phyloP scores from a whole-genome alignment of 768 basidiomycete genomes.

The Auriculariales sp. region DNA sequence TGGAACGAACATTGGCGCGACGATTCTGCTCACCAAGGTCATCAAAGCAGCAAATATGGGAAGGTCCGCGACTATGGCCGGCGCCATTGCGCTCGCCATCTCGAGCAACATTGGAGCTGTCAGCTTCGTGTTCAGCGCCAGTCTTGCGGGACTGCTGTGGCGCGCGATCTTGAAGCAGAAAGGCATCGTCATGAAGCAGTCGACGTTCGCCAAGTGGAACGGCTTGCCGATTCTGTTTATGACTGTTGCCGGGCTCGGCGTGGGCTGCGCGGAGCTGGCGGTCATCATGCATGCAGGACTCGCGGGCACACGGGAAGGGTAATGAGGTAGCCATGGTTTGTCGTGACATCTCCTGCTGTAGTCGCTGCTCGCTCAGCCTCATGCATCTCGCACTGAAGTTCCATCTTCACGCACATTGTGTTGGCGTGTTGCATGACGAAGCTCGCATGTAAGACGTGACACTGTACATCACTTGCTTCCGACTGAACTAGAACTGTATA shows the following conservation, averaged over 20 bases:
- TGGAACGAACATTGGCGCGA: slow-evolving; percentile 85
- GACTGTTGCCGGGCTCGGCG: slow-evolving; percentile 47
- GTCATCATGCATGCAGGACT: slow-evolving; percentile 14
- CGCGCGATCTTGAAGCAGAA: slow-evolving; percentile 57
- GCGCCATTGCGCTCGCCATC: slow-evolving; percentile 55
- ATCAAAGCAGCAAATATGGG: slow-evolving; percentile 30
- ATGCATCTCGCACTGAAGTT: no score
- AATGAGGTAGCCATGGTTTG: no score
- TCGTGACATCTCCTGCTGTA: no score
- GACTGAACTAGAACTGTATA: no score
- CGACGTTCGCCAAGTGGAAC: slow-evolving; percentile 64
- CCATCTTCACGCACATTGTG: no score
- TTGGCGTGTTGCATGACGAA: no score
- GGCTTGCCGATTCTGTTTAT: slow-evolving; percentile 46
- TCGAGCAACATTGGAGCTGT: slow-evolving; percentile 87
- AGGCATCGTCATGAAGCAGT: slow-evolving; percentile 42
- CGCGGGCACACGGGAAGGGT: not conserved
- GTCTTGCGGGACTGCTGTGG: slow-evolving; percentile 84
- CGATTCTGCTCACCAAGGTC: slow-evolving; percentile 76
- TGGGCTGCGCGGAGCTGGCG: slow-evolving; percentile 68
- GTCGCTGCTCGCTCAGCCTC: no score
- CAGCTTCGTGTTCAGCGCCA: slow-evolving; percentile 76
- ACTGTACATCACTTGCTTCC: no score
- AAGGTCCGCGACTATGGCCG: slow-evolving; percentile 31
- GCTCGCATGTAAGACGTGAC: no score